Evolutionary conservation across 2,329 filamentous ascomycete genomes (phyloP), one percentile per base, ranked within the genome.

Genomic region (Colletotrichum lini): DNA sequence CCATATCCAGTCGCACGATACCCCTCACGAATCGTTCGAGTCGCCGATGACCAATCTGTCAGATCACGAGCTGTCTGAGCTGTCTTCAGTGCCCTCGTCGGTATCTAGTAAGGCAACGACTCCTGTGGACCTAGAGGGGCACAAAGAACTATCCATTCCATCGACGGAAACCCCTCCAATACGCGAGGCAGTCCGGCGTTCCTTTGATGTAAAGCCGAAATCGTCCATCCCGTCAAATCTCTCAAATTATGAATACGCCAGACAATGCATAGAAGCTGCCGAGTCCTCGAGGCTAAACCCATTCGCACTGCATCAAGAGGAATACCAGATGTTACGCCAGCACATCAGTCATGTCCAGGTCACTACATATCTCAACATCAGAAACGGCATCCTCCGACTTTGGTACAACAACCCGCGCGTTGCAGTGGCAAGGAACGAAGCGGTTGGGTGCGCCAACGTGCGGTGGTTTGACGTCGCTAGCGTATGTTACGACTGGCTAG

Each of bases 281-380:
- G 94, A 98, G 80, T 93, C 94, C 10, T 98, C 94, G 50, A 89
- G 96, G 68, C 86, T 99, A 1, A 96, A 96, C 74, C 96, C 96
- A 0, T 98, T 96, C 81, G 91, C 93, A 13, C 84, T 99, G 49
- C 95, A 98, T 80, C 88, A 89, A 35, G 92, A 94, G 73, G 96
- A 99, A 81, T 95, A 98, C 79, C 85, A 88, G 70, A 86, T 98
- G 71, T 84, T 99, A 50, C 90, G 94, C 73, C 88, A 93, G 73
- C 92, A 97, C 76, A 90, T 99, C 75, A 97, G 93, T 78, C 92
- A 94, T 77, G 88, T 92, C 42, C 96, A 99, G 81, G 94, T 98
- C 75, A 98, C 96, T 3, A 94, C 94, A 15, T 99, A 99, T 82
- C 86, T 99, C 65, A 98, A 98, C 80, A 96, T 99, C 73, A 90